These are phyloP conservation scores for Sporisorium reilianum DNA, from an alignment of 1,284 basidiomycete genomes.

Conservation along the genomic window DNA sequence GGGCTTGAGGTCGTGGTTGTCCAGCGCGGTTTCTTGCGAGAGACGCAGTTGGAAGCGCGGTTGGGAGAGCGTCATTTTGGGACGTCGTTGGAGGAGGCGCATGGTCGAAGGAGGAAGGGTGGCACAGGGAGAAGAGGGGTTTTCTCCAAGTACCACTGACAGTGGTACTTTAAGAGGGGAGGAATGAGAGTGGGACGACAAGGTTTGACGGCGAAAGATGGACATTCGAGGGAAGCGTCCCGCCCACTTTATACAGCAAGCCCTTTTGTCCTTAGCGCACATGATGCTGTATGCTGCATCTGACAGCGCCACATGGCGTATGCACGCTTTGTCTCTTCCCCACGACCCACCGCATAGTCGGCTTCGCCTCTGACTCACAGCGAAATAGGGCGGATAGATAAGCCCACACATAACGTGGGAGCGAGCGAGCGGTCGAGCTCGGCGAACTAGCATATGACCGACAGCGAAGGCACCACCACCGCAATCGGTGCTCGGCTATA, in stretches of 20 bases:
- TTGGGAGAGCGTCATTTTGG: neutral
- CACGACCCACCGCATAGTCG: neutral
- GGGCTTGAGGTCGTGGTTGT: constrained; percentile 33
- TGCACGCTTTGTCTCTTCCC: neutral
- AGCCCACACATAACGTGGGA: neutral
- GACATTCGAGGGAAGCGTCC: too few relatives aligned
- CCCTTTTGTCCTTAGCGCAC: neutral
- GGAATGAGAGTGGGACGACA: neutral
- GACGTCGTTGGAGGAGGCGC: constrained; percentile 6
- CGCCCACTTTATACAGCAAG: neutral
- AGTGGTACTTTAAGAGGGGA: neutral
- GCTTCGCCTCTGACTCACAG: neutral
- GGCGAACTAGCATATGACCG: neutral
- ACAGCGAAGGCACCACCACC: neutral
- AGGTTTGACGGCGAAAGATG: neutral
- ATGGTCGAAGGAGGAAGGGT: neutral
- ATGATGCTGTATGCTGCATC: neutral
- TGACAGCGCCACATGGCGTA: constrained; percentile 1
- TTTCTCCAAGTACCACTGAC: too few relatives aligned
- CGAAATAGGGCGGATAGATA: neutral
- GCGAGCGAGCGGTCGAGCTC: neutral
- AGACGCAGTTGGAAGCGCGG: constrained; percentile 15
- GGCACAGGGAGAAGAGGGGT: neutral
- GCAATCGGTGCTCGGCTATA: constrained; percentile 1
- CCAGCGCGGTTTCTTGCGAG: constrained; percentile 34